Conservation (phyloP, 2,329 filamentous ascomycete genomes). For the Raffaelea albimanens region DNA sequence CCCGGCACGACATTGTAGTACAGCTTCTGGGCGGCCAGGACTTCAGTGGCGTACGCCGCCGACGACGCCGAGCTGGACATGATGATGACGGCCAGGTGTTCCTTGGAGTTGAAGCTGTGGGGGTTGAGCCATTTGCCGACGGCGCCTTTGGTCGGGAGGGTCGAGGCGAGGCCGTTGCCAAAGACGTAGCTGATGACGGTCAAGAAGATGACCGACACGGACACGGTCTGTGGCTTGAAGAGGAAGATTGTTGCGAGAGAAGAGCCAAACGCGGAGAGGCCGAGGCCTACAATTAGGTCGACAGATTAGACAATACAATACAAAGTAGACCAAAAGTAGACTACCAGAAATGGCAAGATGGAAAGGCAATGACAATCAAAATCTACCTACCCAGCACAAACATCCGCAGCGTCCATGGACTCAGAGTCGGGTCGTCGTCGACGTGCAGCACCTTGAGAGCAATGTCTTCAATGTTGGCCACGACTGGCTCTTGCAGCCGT, state of each 20-base stretch:
- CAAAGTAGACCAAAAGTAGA: too few species aligned
- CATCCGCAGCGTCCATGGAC: constrained; percentile 14
- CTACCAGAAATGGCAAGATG: not conserved
- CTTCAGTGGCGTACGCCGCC: constrained; percentile 22
- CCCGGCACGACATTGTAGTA: constrained; percentile 33
- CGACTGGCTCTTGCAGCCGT: not conserved
- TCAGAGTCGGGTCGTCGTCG: constrained; percentile 14
- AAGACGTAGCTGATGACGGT: constrained; percentile 32
- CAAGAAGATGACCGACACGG: constrained; percentile 34
- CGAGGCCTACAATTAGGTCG: constrained; percentile 16
- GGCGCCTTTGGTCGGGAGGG: constrained; percentile 22
- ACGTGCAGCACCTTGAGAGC: constrained; percentile 13
- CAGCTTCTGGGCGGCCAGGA: constrained; percentile 34
- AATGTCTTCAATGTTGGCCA: constrained; percentile 7
- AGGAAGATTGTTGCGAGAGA: constrained; percentile 33
- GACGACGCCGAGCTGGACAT: constrained; percentile 14
- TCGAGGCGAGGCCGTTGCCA: constrained; percentile 27
- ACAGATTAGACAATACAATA: too few species aligned
- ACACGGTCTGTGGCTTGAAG: constrained; percentile 36
- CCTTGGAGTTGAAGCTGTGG: constrained; percentile 16
- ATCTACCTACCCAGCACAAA: constrained; percentile 9
- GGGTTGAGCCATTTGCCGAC: constrained; percentile 21
- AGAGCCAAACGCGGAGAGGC: constrained; percentile 24
- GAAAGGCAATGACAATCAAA: not conserved
- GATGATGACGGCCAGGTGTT: constrained; percentile 15